Evolutionary conservation across 148 eudicot species (phyloP).

Genomic region (Selenicereus undatus): DNA sequence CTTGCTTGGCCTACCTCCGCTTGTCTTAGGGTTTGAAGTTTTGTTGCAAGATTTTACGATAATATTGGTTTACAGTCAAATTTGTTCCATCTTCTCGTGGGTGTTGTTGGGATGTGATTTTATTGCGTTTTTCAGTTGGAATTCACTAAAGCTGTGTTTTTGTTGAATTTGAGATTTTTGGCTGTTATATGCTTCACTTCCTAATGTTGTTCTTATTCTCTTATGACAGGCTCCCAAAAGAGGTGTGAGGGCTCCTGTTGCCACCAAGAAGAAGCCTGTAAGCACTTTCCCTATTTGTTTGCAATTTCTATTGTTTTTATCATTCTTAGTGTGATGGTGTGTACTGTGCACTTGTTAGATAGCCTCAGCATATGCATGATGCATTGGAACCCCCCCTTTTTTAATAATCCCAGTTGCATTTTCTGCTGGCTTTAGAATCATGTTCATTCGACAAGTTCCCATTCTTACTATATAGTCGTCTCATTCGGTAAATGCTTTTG

Average conservation of each 20-base stretch:
- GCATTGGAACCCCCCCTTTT: neutral
- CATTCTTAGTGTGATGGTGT: neutral
- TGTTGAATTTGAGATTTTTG: neutral
- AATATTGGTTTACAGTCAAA: too few species aligned
- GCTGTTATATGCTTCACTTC: neutral
- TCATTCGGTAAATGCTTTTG: neutral
- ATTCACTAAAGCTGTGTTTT: neutral
- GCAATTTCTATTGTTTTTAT: neutral
- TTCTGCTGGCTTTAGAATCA: neutral
- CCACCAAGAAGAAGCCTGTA: slow-evolving; percentile 42
- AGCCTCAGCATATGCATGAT: too few species aligned
- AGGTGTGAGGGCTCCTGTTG: slow-evolving; percentile 30
- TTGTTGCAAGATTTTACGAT: too few species aligned
- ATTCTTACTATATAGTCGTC: neutral
- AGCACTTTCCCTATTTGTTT: neutral
- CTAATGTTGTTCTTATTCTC: neutral
- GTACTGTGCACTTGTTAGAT: neutral
- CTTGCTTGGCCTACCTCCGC: too few species aligned
- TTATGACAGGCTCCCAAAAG: slow-evolving; percentile 39
- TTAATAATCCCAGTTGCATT: neutral
- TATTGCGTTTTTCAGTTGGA: neutral
- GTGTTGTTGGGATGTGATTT: neutral
- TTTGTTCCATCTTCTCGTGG: neutral
- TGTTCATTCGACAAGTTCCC: neutral
- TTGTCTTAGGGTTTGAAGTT: too few species aligned